Base-by-base conservation (phyloP, 2,329 filamentous ascomycete species). In the Beauveria bassiana region DNA sequence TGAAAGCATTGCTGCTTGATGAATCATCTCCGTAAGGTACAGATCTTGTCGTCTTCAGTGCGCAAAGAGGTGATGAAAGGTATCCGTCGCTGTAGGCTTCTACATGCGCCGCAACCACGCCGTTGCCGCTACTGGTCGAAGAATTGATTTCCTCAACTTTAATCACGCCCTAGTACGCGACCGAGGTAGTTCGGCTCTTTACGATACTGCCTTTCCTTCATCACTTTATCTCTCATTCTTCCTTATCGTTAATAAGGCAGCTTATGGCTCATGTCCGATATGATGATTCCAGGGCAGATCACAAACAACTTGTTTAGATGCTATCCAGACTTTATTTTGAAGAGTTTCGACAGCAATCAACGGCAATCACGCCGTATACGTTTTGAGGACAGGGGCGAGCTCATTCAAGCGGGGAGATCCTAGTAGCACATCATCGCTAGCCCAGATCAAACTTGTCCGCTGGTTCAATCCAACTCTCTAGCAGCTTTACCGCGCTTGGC, bases 371-470 rank as follows among this genome's bases (percentile, higher is more conserved):
- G 26, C 26, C 16, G 8, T 28, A 20, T 42, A 34, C 31, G 24
- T 16, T 16, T 12, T 22, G 9, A 34, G 31, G 10, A 5, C 16
- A 47, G 38, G 45, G 16, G 20, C 22, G 40, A 20, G 9, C 6
- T 40, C 16, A 3, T 40, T 49, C 42, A 38, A 26, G 49, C n/a
- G 49, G 58, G 58, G 20, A 60, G 58, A 60, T 60, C 58, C 58
- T 26, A 47, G 58, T 28, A 45, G 49, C 57, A 52, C 58, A 60
- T 60, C 58, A 60, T 60, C 38, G 7, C 40, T 53, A 38, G 28
- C 14, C 16, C 16, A 40, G 40, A 26, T 31, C 31, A 24, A 31
- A 50, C 26, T 54, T 9, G 14, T 10, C 26, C 6, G 28, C 16
- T 5, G 18, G 38, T 31, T 38, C 14, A 26, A 49, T 28, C 26